Base-by-base conservation (phyloP, 768 basidiomycete genomes). In the Suillus alpinus region DNA sequence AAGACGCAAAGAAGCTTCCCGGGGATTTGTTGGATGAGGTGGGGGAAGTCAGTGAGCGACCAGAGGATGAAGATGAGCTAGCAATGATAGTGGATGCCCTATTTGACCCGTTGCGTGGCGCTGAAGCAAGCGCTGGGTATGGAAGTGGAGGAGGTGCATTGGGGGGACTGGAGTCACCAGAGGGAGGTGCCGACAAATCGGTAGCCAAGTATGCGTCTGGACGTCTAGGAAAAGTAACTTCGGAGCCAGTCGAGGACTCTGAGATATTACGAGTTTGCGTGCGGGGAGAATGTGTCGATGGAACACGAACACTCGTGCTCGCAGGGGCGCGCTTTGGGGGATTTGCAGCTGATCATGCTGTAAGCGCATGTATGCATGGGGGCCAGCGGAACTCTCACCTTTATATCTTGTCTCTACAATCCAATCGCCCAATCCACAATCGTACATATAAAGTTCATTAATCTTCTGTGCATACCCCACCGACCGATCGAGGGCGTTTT, bases 371-470 rank as follows among this genome's bases (percentile, higher is more conserved):
- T 41, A 58, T 39, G 32, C 20, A 39, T 20, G 46, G 49, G 50
- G 46, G 26, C 13, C 16, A 20, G 57, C 51, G 41, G 53, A 44
- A 46, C 39, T 65, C 64, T 29, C 66, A 90, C 92, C 81, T 80
- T 81, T 80, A 58, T 77, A 73, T 64, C 75, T 83, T 59, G 81
- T 81, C 59, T 83, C 80, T 41, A 76, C 64, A 29, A 93, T 73
- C 94, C 94, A 95, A n/a, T 89, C 86, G 20, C 77, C 76, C 57
- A 95, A 74, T 36, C 93, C 92, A 65, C 88, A 89, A 67, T 93
- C 89, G 67, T 84, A 86, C 62, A 80, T 76, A 58, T 85, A 84
- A 20, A 95, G 72, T 69, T 94, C 91, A 67, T 92, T 92, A 64
- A 95, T 91, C 77, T 94, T 95, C 65, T 79, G 76, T 29, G 89